Evolutionary conservation across 2,329 filamentous ascomycete genomes (phyloP).

Genomic region (Colletotrichum tamarilloi): DNA sequence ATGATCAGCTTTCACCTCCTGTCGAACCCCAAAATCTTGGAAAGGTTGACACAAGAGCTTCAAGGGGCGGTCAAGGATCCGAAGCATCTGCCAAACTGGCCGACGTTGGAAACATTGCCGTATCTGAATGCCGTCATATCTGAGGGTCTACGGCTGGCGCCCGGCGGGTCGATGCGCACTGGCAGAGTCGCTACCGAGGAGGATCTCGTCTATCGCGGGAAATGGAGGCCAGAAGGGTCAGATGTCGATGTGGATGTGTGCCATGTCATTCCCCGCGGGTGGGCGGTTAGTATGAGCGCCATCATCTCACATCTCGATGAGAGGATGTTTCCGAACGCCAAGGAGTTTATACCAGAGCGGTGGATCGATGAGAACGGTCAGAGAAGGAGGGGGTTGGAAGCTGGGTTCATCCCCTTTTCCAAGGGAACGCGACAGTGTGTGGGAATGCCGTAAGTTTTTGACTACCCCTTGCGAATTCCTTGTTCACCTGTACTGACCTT

Average conservation of each 20-base stretch:
- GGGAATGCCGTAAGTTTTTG: slow-evolving; percentile 34
- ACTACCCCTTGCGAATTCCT: not conserved
- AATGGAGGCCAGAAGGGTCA: slow-evolving; percentile 2
- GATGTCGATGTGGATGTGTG: slow-evolving; percentile 5
- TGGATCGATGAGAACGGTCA: slow-evolving; percentile 36
- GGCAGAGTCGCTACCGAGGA: slow-evolving; percentile 35
- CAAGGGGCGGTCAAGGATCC: slow-evolving; percentile 37
- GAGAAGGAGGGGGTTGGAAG: slow-evolving; percentile 17
- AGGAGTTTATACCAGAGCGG: slow-evolving; percentile 37
- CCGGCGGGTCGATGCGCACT: slow-evolving; percentile 30
- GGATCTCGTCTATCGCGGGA: slow-evolving; percentile 37
- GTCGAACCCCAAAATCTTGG: slow-evolving; percentile 35
- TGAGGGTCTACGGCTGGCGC: slow-evolving; percentile 38
- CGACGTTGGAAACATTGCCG: slow-evolving; percentile 49
- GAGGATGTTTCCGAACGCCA: slow-evolving; percentile 22
- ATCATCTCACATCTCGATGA: slow-evolving; percentile 36
- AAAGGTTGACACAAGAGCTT: slow-evolving; percentile 41
- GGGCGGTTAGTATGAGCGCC: slow-evolving; percentile 32
- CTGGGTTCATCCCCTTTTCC: slow-evolving; percentile 32
- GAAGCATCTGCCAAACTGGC: slow-evolving; percentile 37
- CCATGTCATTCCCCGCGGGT: slow-evolving; percentile 24
- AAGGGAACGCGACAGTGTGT: slow-evolving; percentile 34
- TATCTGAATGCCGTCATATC: slow-evolving; percentile 43
- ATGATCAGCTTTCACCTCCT: slow-evolving; percentile 43
- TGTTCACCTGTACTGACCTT: not conserved